These are phyloP conservation scores for Flueggea neowawraea DNA, from an alignment of 441 rosid species.

Conservation along the genomic window DNA sequence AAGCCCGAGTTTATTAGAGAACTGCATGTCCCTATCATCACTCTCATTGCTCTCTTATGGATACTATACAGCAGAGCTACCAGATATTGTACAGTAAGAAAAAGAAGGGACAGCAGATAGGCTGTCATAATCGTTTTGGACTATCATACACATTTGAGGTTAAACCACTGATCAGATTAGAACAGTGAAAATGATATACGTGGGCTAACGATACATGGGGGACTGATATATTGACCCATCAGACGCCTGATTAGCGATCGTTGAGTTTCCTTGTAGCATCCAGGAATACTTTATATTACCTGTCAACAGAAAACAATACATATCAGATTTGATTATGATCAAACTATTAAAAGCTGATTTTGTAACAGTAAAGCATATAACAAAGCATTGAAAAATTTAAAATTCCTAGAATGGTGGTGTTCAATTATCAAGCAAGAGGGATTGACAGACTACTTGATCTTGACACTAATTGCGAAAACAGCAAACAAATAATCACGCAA, in stretches of 20 bases:
- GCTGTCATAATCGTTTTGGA: constrained; percentile 15
- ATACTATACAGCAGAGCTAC: constrained; percentile 42
- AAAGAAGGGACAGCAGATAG: constrained; percentile 19
- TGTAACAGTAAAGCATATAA: too few species aligned
- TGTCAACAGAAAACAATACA: constrained; percentile 10
- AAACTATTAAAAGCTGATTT: too few species aligned
- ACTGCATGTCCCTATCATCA: constrained; percentile 27
- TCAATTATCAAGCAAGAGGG: too few species aligned
- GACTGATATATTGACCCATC: constrained; percentile 17
- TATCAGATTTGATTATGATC: too few species aligned
- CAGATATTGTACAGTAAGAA: constrained; percentile 27
- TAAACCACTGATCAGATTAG: constrained; percentile 21
- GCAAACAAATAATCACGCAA: not conserved
- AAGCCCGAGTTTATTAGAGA: constrained; percentile 33
- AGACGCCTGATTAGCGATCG: constrained; percentile 11
- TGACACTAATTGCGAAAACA: not conserved
- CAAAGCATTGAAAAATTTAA: too few species aligned
- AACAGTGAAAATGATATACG: constrained; percentile 12
- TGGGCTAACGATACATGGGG: constrained; percentile 1
- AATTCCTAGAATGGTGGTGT: too few species aligned
- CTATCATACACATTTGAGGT: constrained; percentile 13
- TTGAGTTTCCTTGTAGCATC: constrained; percentile 14
- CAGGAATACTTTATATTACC: constrained; percentile 22
- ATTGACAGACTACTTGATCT: not conserved
- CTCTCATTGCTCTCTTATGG: constrained; percentile 25